A percentile compares a stretch with the other conserved stretches of the same genome.
phyloP scores from a whole-genome alignment of 2,329 filamentous ascomycete genomes.

The Ophiocordyceps polyrhachis-furcata region DNA sequence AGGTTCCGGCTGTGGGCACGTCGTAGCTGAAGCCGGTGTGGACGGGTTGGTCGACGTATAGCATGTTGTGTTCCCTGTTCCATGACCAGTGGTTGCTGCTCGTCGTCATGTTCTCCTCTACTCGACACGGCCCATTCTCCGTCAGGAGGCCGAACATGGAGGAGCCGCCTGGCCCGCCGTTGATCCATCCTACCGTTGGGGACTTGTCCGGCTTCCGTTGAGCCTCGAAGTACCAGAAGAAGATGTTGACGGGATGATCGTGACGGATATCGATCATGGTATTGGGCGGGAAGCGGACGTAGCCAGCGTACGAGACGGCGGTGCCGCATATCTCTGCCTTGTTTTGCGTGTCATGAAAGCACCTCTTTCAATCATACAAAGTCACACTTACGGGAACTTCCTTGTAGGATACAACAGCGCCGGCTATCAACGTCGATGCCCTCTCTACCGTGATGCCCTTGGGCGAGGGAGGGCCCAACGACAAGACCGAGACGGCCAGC shows the following conservation, averaged over 20 bases:
- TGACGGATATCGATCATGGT: background rate
- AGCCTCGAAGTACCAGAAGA: constrained; percentile 32
- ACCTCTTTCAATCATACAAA: no score
- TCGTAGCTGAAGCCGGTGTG: constrained; percentile 54
- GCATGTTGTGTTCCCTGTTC: constrained; percentile 34
- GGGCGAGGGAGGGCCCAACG: background rate
- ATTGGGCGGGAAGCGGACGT: constrained; percentile 1
- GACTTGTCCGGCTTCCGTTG: constrained; percentile 19
- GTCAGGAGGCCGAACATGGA: constrained; percentile 46
- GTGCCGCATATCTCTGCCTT: constrained; percentile 1
- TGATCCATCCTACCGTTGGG: constrained; percentile 42
- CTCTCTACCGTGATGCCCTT: background rate
- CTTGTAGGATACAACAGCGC: constrained; percentile 1
- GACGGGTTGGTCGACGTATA: constrained; percentile 43
- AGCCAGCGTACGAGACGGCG: constrained; percentile 1
- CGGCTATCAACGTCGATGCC: background rate
- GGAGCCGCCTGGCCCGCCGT: constrained; percentile 43
- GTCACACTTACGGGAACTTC: constrained; percentile 1
- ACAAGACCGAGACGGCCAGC: background rate
- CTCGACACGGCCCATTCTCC: constrained; percentile 35
- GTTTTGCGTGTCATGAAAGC: no score
- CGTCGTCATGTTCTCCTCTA: constrained; percentile 27
- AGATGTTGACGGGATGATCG: constrained; percentile 5
- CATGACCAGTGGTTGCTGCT: constrained; percentile 44
- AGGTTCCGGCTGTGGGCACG: constrained; percentile 39